A percentile compares a stretch with the other conserved stretches of the same genome.
Evolutionary conservation across 2,329 filamentous ascomycete species (phyloP).

Genomic region (Trichoderma pleuroti): DNA sequence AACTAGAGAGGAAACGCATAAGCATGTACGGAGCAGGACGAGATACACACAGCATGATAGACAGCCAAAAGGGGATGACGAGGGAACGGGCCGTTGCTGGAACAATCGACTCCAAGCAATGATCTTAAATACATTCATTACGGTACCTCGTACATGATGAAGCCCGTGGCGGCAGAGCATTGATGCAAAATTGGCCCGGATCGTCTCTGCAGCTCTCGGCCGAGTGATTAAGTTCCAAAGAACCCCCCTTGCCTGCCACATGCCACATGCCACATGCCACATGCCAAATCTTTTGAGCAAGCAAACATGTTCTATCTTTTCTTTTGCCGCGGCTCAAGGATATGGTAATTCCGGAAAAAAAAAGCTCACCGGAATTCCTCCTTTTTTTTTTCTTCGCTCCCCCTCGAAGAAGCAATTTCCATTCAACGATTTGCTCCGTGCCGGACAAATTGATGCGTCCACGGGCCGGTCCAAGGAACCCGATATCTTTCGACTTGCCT

Average conservation of each 20-base stretch:
- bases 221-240: neutral
- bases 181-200: neutral
- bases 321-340: neutral
- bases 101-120: neutral
- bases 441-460: slow-evolving; percentile 3
- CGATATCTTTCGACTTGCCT: neutral
- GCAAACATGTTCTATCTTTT: neutral
- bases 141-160: neutral
- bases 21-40: slow-evolving; percentile 6
- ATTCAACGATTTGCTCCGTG: neutral
- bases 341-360: neutral
- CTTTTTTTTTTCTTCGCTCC: neutral
- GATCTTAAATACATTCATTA: neutral
- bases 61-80: neutral
- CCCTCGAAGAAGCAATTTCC: neutral
- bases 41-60: neutral
- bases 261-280: neutral
- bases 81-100: slow-evolving; percentile 8
- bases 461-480: neutral
- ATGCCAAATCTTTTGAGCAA: neutral
- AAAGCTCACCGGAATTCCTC: neutral
- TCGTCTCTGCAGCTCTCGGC: neutral
- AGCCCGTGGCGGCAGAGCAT: neutral
- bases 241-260: neutral
- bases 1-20: neutral